These are phyloP conservation scores for Trichosporon sp. DNA, from an alignment of 1,284 basidiomycete species.

Conservation along the genomic window DNA sequence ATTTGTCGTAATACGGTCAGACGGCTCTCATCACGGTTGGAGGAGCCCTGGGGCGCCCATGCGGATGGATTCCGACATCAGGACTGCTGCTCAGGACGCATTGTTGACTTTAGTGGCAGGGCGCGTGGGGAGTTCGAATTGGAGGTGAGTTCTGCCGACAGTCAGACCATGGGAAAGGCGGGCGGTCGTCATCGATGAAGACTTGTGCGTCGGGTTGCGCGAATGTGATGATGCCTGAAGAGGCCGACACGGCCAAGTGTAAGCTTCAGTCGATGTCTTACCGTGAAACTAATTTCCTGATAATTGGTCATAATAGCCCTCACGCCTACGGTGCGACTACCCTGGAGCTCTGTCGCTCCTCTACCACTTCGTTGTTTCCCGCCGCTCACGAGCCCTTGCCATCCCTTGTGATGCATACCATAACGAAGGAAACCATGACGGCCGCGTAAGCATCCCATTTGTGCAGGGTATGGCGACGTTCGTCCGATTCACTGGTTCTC, in stretches of 20 bases:
- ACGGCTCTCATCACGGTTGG: not conserved
- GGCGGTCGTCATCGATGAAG: not conserved
- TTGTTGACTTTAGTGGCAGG: not conserved
- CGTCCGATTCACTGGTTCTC: too few relatives aligned
- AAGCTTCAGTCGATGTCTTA: not conserved
- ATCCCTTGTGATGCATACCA: not conserved
- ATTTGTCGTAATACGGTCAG: not conserved
- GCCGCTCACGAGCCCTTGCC: not conserved
- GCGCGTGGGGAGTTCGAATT: not conserved
- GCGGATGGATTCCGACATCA: not conserved
- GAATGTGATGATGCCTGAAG: not conserved
- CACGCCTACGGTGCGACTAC: too few relatives aligned
- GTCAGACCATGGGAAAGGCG: not conserved
- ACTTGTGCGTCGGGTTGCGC: too few relatives aligned
- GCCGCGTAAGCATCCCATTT: too few relatives aligned
- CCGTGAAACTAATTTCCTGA: constrained; percentile 2
- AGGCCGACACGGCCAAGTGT: not conserved
- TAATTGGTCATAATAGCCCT: not conserved
- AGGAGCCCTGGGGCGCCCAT: not conserved
- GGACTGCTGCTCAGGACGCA: not conserved
- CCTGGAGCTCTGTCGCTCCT: not conserved
- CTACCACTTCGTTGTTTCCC: not conserved
- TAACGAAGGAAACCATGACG: not conserved
- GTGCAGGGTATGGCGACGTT: too few relatives aligned
- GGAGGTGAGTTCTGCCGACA: not conserved